Conservation (phyloP, 148 eudicot species). For the Vaccinium macrocarpon region DNA sequence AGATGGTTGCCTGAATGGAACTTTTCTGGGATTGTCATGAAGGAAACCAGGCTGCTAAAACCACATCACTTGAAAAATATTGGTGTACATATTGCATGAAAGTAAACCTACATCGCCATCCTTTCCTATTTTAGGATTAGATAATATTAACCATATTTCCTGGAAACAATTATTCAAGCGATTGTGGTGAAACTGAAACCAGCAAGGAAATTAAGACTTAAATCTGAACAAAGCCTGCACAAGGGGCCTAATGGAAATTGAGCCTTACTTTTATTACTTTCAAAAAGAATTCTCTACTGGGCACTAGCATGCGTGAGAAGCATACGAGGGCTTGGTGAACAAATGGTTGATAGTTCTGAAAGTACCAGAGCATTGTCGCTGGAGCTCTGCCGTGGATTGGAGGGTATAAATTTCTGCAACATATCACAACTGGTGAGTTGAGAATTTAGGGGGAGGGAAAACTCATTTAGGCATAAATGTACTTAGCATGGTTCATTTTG, state of each 20-base stretch:
- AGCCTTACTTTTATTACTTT: too few species aligned
- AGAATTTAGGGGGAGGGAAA: conserved; percentile 5
- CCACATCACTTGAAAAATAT: background rate
- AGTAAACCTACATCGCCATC: background rate
- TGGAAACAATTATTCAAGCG: too few species aligned
- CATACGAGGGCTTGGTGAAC: conserved; percentile 63
- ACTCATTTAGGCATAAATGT: background rate
- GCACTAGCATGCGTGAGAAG: too few species aligned
- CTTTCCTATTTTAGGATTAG: too few species aligned
- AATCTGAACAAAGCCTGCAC: too few species aligned
- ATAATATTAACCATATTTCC: too few species aligned
- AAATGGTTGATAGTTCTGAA: conserved; percentile 85
- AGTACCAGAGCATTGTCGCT: conserved; percentile 95
- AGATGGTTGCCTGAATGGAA: background rate
- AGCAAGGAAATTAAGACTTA: too few species aligned
- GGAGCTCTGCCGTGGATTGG: conserved; percentile 99
- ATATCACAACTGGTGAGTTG: conserved; percentile 95
- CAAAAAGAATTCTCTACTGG: too few species aligned
- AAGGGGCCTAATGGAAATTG: too few species aligned
- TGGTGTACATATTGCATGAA: background rate
- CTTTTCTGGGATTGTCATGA: background rate
- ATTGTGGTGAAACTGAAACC: too few species aligned
- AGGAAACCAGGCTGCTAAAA: background rate
- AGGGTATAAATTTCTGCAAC: conserved; percentile 84
- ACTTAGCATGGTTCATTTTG: background rate